Evolutionary conservation across 805 yeast genomes (phyloP).

Genomic region (Ogataea populi-albae): DNA sequence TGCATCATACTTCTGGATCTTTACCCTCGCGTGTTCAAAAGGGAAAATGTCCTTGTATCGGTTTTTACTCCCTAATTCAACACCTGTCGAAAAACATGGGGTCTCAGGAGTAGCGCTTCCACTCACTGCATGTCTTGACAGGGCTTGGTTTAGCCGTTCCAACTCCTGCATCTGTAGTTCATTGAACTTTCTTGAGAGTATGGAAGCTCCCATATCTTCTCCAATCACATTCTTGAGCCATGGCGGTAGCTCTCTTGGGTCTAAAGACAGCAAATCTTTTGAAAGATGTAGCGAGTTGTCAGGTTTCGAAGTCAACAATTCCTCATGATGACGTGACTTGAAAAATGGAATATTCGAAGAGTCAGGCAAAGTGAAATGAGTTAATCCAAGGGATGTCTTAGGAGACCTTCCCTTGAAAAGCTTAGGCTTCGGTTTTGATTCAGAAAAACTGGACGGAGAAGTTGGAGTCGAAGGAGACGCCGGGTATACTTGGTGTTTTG

Average conservation of each 20-base stretch:
- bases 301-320: slow-evolving; percentile 31
- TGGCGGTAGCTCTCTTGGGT: slow-evolving; percentile 39
- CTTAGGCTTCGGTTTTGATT: slow-evolving; percentile 6
- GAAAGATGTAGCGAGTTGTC: slow-evolving; percentile 29
- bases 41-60: slow-evolving; percentile 88
- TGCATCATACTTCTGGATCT: slow-evolving; percentile 35
- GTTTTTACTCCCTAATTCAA: slow-evolving; percentile 78
- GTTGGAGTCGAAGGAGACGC: slow-evolving; percentile 22
- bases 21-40: slow-evolving; percentile 81
- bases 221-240: slow-evolving; percentile 49
- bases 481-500: slow-evolving; percentile 17
- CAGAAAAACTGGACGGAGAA: slow-evolving; percentile 18
- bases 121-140: slow-evolving; percentile 26
- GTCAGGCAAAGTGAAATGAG: slow-evolving; percentile 55
- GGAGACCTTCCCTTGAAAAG: slow-evolving; percentile 16
- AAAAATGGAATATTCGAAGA: slow-evolving; percentile 41
- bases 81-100: slow-evolving; percentile 64
- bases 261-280: slow-evolving; percentile 19
- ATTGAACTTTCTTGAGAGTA: slow-evolving; percentile 54
- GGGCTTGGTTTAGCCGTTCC: slow-evolving; percentile 53
- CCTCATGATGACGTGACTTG: slow-evolving; percentile 54
- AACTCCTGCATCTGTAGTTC: slow-evolving; percentile 68
- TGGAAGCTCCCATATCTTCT: slow-evolving; percentile 36
- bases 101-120: slow-evolving; percentile 24
- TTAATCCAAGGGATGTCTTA: slow-evolving; percentile 37